Percentiles rank a stretch among this genome's conserved stretches.
These are phyloP conservation scores for Septoria petroselini DNA, from an alignment of 2,329 filamentous ascomycete species.

Conservation along the genomic window DNA sequence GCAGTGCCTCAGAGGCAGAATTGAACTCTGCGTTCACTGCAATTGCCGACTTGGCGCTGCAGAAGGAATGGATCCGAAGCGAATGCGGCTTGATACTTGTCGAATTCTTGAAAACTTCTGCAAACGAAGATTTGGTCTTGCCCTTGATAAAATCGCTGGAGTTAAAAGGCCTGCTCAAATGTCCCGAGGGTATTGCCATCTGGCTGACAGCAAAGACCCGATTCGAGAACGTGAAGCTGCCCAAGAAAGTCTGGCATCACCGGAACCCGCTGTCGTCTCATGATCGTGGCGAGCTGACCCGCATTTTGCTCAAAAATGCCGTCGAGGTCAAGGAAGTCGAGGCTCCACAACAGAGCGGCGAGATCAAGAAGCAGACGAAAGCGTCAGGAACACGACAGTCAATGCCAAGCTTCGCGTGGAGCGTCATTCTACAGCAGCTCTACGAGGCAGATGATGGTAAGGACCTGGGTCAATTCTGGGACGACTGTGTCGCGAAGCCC, in stretches of 20 bases:
- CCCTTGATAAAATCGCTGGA: slow-evolving; percentile 31
- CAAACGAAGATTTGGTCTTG: slow-evolving; percentile 20
- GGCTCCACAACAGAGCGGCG: slow-evolving; percentile 17
- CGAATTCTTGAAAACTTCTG: slow-evolving; percentile 55
- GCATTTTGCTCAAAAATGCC: slow-evolving; percentile 74
- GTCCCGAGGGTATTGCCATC: slow-evolving; percentile 83
- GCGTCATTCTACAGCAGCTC: slow-evolving; percentile 61
- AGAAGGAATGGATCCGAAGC: slow-evolving; percentile 84
- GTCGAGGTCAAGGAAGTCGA: slow-evolving; percentile 48
- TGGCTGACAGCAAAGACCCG: slow-evolving; percentile 70
- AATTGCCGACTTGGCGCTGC: slow-evolving; percentile 69
- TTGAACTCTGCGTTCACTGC: slow-evolving; percentile 69
- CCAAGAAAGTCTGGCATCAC: slow-evolving; percentile 68
- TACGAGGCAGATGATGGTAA: slow-evolving; percentile 34
- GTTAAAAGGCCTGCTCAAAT: slow-evolving; percentile 64
- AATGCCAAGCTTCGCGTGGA: slow-evolving; percentile 85
- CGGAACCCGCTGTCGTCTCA: slow-evolving; percentile 69
- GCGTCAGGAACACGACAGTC: slow-evolving; percentile 65
- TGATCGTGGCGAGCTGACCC: slow-evolving; percentile 66
- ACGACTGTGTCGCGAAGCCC: slow-evolving; percentile 78
- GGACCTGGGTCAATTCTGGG: slow-evolving; percentile 77
- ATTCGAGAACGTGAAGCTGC: slow-evolving; percentile 63
- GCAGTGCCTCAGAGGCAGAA: slow-evolving; percentile 50
- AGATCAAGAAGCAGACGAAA: slow-evolving; percentile 44
- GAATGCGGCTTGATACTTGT: slow-evolving; percentile 82